Evolutionary conservation across 1,284 basidiomycete genomes (phyloP).

Genomic region (Serendipita sp.): DNA sequence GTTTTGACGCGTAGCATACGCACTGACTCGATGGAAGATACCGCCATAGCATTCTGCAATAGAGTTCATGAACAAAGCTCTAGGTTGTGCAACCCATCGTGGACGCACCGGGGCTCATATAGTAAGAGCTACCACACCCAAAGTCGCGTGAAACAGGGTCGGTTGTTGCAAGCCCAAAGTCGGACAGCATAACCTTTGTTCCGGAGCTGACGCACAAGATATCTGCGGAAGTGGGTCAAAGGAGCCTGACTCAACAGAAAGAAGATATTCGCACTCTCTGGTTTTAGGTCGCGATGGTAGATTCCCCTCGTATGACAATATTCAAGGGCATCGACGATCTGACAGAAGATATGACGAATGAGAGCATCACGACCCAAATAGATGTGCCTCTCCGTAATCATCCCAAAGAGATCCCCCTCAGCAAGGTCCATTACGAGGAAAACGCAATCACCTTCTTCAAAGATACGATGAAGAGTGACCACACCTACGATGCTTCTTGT

Average conservation of each 20-base stretch:
- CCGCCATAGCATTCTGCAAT: constrained; percentile 80
- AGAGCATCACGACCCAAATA: constrained; percentile 69
- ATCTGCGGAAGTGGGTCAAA: constrained; percentile 45
- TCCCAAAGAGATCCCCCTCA: constrained; percentile 84
- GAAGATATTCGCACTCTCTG: constrained; percentile 19
- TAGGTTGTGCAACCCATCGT: constrained; percentile 5
- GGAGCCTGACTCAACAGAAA: neutral
- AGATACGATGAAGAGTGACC: constrained; percentile 18
- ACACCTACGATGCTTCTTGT: neutral
- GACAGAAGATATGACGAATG: constrained; percentile 79
- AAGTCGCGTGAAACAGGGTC: constrained; percentile 82
- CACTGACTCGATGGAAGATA: constrained; percentile 50
- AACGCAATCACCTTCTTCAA: constrained; percentile 36
- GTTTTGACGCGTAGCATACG: constrained; percentile 59
- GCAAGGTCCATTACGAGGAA: constrained; percentile 53
- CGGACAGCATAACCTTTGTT: constrained; percentile 75
- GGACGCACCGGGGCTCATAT: constrained; percentile 80
- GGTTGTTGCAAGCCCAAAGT: constrained; percentile 93
- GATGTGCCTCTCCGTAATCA: constrained; percentile 43
- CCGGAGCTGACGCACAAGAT: constrained; percentile 72
- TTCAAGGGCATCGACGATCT: constrained; percentile 87
- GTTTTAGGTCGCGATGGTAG: constrained; percentile 39
- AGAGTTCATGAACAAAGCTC: constrained; percentile 12
- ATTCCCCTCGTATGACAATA: constrained; percentile 54
- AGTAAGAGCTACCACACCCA: constrained; percentile 90